Conservation (phyloP, 2,329 filamentous ascomycete genomes). For the Trichophyton simii region DNA sequence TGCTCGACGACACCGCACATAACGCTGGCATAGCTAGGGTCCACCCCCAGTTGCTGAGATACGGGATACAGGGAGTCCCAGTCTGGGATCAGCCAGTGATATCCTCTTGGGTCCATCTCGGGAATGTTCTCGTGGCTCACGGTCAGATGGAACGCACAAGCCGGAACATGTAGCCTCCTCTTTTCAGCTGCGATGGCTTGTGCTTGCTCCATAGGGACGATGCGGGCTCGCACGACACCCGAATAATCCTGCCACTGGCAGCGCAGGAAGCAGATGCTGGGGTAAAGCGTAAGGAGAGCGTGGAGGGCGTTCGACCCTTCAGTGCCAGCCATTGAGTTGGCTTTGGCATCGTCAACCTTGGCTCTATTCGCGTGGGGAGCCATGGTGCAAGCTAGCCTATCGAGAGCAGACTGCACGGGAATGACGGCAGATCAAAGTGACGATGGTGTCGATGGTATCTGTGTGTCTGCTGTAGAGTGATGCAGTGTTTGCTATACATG, state of each 20-base stretch:
- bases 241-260: constrained; percentile 6
- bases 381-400: neutral
- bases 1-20: neutral
- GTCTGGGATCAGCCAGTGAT: constrained; percentile 1
- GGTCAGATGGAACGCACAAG: neutral
- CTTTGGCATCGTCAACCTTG: neutral
- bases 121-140: neutral
- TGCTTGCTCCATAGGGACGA: neutral
- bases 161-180: neutral
- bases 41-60: neutral
- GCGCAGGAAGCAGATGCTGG: neutral
- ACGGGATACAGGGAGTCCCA: neutral
- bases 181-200: neutral
- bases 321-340: neutral
- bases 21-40: neutral
- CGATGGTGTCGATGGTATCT: neutral
- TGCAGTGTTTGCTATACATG: neutral
- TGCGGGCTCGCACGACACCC: constrained; percentile 1
- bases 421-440: neutral
- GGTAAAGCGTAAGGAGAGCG: neutral
- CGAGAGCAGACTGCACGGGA: neutral
- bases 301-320: neutral
- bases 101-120: neutral
- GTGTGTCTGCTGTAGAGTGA: neutral
- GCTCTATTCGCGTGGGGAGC: neutral